Conservation (phyloP, 805 yeast genomes). For the Vanderwaltozyma yarrowii region DNA sequence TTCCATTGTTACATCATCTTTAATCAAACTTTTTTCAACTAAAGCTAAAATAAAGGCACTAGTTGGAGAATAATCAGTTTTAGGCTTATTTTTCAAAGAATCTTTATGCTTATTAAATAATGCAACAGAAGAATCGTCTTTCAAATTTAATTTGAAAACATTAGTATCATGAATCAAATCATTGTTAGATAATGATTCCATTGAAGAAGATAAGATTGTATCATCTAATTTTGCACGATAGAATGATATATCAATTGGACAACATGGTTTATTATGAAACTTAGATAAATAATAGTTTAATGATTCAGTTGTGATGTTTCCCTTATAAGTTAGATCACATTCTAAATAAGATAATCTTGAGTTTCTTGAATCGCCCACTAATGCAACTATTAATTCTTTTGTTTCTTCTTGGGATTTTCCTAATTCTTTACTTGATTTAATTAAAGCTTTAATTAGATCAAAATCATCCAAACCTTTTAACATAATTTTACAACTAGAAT, state of each 20-base stretch:
- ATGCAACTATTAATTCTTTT: slow-evolving; percentile 16
- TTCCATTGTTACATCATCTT: slow-evolving; percentile 11
- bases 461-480: slow-evolving; percentile 61
- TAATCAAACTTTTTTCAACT: slow-evolving; percentile 30
- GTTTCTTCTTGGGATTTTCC: slow-evolving; percentile 36
- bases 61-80: slow-evolving; percentile 63
- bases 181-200: slow-evolving; percentile 12
- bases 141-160: slow-evolving; percentile 19
- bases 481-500: slow-evolving; percentile 34
- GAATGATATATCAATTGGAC: slow-evolving; percentile 43
- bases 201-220: slow-evolving; percentile 9
- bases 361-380: slow-evolving; percentile 40
- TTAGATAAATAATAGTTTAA: slow-evolving; percentile 34
- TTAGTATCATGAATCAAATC: slow-evolving; percentile 43
- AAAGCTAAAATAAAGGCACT: slow-evolving; percentile 56
- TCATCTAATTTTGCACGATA: slow-evolving; percentile 9
- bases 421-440: slow-evolving; percentile 53
- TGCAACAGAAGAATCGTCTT: slow-evolving; percentile 17
- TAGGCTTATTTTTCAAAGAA: slow-evolving; percentile 32
- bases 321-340: slow-evolving; percentile 21
- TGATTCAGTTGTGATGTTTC: slow-evolving; percentile 20
- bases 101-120: slow-evolving; percentile 33
- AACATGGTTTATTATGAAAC: slow-evolving; percentile 51
- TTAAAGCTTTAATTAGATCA: slow-evolving; percentile 19
- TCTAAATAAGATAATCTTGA: slow-evolving; percentile 45